Percentiles rank a stretch among this genome's conserved stretches.
Conservation (phyloP, 257 asterid genomes). For the Lavandula angustifolia region DNA sequence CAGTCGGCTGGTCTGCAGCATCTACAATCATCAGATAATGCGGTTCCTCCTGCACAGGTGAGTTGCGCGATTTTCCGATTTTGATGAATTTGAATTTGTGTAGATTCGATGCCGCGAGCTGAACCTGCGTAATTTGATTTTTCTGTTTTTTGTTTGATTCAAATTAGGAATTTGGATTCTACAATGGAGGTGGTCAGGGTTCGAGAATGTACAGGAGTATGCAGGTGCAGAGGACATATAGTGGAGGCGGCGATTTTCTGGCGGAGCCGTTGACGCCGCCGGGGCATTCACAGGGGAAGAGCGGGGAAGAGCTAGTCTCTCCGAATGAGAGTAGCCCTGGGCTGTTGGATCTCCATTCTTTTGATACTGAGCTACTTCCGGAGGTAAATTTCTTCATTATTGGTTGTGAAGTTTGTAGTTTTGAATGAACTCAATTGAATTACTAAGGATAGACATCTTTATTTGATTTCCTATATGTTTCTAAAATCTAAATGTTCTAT, state of each 20-base stretch:
- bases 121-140: neutral
- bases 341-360: conserved; percentile 90
- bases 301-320: conserved; percentile 60
- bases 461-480: neutral
- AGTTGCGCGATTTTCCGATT: conserved; percentile 10
- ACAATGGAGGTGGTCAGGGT: conserved; percentile 72
- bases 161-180: conserved; percentile 59
- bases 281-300: conserved; percentile 47
- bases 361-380: conserved; percentile 86
- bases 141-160: neutral
- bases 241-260: conserved; percentile 62
- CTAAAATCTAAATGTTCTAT: conserved; percentile 1
- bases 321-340: conserved; percentile 90
- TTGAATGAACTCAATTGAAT: conserved; percentile 4
- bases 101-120: conserved; percentile 44
- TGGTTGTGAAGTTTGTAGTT: conserved; percentile 7
- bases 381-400: conserved; percentile 52
- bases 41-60: conserved; percentile 72
- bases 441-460: neutral
- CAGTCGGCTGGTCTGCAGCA: conserved; percentile 97
- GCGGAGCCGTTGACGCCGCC: conserved; percentile 85
- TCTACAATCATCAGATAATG: conserved; percentile 69
- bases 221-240: conserved; percentile 59
- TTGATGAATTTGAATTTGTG: neutral
- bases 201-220: conserved; percentile 56